phyloP scores from a whole-genome alignment of 2,329 filamentous ascomycete species.

The Arthrobotrys sinensis region DNA sequence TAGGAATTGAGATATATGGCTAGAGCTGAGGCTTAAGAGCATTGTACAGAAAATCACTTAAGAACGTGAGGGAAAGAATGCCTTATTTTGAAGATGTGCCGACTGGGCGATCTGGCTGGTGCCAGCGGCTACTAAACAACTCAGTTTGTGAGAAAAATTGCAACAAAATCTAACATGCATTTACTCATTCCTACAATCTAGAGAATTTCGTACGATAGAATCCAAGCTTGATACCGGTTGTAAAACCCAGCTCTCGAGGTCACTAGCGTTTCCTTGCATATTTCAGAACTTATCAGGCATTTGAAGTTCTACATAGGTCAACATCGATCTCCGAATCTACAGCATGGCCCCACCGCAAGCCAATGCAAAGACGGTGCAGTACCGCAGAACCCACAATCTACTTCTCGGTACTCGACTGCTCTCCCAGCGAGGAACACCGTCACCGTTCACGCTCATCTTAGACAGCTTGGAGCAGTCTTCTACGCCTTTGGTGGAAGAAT shows the following conservation, averaged over 20 bases:
- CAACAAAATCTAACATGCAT: slow-evolving; percentile 51
- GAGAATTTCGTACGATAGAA: not conserved
- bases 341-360: slow-evolving; percentile 56
- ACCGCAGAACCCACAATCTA: slow-evolving; percentile 86
- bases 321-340: not conserved
- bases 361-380: slow-evolving; percentile 66
- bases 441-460: slow-evolving; percentile 87
- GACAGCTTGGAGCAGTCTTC: slow-evolving; percentile 88
- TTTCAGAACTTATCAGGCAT: not conserved
- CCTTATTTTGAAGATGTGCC: not conserved
- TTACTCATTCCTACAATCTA: not conserved
- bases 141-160: slow-evolving; percentile 41
- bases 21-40: not conserved
- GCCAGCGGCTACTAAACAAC: slow-evolving; percentile 18
- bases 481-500: slow-evolving; percentile 79
- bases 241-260: not conserved
- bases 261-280: not conserved
- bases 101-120: no score
- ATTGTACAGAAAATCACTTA: not conserved
- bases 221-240: not conserved
- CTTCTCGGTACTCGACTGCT: slow-evolving; percentile 86
- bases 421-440: slow-evolving; percentile 82
- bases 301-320: no score
- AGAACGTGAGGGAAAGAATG: not conserved
- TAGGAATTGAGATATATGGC: not conserved